These are phyloP conservation scores for Trypanosoma mega DNA, from an alignment of 208 protist species.

Conservation along the genomic window DNA sequence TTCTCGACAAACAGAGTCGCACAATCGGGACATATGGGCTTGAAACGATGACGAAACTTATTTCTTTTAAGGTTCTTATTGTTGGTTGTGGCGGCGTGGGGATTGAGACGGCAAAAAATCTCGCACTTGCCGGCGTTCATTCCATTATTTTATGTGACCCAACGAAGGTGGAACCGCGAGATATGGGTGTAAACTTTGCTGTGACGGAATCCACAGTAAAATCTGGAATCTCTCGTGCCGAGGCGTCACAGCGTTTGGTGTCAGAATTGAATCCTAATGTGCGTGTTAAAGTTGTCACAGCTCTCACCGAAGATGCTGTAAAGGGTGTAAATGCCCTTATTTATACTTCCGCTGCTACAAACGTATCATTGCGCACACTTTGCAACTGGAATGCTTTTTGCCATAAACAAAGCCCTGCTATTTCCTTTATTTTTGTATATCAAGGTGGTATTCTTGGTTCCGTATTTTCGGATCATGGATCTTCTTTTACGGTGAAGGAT, in stretches of 20 bases:
- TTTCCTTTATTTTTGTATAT: conserved; percentile 81
- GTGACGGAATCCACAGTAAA: conserved; percentile 59
- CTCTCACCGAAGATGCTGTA: conserved; percentile 58
- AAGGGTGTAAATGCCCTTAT: conserved; percentile 54
- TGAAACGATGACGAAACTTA: conserved; percentile 91
- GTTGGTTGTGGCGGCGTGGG: conserved; percentile 90
- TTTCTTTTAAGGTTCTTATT: conserved; percentile 89
- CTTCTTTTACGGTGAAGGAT: conserved; percentile 77
- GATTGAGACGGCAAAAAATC: conserved; percentile 92
- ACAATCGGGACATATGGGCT: conserved; percentile 92
- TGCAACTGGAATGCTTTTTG: conserved; percentile 77
- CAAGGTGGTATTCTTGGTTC: conserved; percentile 65
- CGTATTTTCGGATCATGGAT: conserved; percentile 85
- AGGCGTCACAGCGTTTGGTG: conserved; percentile 62
- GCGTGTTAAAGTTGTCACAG: conserved; percentile 50
- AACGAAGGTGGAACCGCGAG: conserved; percentile 31
- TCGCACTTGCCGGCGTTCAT: conserved; percentile 84
- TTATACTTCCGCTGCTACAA: conserved; percentile 71
- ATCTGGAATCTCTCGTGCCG: conserved; percentile 51
- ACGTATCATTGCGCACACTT: conserved; percentile 71
- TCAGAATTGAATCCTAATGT: conserved; percentile 91
- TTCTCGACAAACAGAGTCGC: conserved; percentile 90
- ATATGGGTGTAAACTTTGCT: conserved; percentile 93
- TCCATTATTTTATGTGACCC: conserved; percentile 85
- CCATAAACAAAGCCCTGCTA: conserved; percentile 41